Evolutionary conservation across 495 filamentous ascomycete genomes (phyloP), one percentile per base, ranked within the genome.

Genomic region (Penicillium simplicissimum): DNA sequence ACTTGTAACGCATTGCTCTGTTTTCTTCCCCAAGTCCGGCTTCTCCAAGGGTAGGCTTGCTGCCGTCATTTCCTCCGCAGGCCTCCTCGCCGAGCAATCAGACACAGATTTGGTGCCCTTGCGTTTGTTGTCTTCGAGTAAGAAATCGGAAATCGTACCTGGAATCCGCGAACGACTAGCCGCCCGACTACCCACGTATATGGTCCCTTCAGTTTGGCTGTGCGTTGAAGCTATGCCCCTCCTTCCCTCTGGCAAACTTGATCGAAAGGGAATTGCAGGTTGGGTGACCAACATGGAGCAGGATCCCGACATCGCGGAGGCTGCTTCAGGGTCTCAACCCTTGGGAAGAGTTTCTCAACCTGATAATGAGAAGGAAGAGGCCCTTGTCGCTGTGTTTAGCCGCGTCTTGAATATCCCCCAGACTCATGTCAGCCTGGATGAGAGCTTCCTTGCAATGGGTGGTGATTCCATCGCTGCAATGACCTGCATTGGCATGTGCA

Each of bases 381-480:
- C 66, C 37, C 48, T 83, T 15, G 66, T 73, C 21, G 67, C 68
- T 3, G 77, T 87, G 8, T 86, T 78, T 76, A 79, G 79, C 54
- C 71, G 80, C 25, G 81, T 86, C 5, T 76, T 88, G 15, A 85
- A 85, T 54, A 71, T 86, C 10, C 77, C 77, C 0, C 62, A 66
- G 25, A 63, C 36, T 17, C 69, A 76, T 5, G 82, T 89, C 37
- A 74, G 77, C 10, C 62, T 84, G 33, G 72, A 82, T 23, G 80
- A 87, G 61, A 84, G 80, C 61, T 90, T 91, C 69, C 77, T 90
- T 62, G 77, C 74, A 23, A 75, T 88, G 9, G 88, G 88, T 14
- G 88, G 88, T 40, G 88, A 91, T 62, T 90, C 87, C 1, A 88
- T 91, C 51, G 81, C 83, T 11, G 87, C 87, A 1, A 90, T 91